A percentile compares a stretch with the other conserved stretches of the same genome.
phyloP scores from a whole-genome alignment of 257 asterid genomes.

The Ballota nigra region DNA sequence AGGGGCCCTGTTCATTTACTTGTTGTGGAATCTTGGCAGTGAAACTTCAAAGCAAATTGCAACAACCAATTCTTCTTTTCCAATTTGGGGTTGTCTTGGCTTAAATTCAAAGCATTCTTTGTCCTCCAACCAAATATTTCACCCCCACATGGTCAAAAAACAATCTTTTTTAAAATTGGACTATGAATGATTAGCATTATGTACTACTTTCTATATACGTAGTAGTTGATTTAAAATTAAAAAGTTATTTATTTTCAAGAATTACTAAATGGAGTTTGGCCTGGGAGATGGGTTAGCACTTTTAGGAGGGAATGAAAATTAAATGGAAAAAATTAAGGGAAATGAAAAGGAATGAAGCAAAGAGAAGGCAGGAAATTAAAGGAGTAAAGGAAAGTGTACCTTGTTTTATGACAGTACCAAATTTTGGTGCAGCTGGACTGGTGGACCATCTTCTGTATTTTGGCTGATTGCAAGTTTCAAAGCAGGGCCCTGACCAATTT shows the following conservation, averaged over 20 bases:
- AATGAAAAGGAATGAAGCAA: background rate
- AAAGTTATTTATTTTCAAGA: background rate
- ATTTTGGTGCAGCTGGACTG: slow-evolving; percentile 17
- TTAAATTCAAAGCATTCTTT: slow-evolving; percentile 22
- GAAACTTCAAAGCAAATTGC: slow-evolving; percentile 21
- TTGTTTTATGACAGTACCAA: slow-evolving; percentile 15
- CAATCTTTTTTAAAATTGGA: too few species aligned
- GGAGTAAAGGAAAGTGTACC: slow-evolving; percentile 11
- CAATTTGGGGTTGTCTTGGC: slow-evolving; percentile 26
- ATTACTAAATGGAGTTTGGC: background rate
- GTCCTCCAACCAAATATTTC: slow-evolving; percentile 8
- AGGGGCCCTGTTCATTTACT: background rate
- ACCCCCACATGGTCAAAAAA: too few species aligned
- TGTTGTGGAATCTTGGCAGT: slow-evolving; percentile 13
- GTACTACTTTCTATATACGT: background rate
- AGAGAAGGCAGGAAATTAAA: background rate
- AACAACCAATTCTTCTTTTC: slow-evolving; percentile 14
- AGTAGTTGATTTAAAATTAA: background rate
- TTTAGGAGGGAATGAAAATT: background rate
- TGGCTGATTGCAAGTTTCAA: slow-evolving; percentile 24
- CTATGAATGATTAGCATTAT: background rate
- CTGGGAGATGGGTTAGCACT: background rate
- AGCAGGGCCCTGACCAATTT: background rate
- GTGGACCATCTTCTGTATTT: slow-evolving; percentile 31
- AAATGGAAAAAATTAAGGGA: background rate